phyloP scores from a whole-genome alignment of 305 asterid genomes.

The Solanum hybrid region DNA sequence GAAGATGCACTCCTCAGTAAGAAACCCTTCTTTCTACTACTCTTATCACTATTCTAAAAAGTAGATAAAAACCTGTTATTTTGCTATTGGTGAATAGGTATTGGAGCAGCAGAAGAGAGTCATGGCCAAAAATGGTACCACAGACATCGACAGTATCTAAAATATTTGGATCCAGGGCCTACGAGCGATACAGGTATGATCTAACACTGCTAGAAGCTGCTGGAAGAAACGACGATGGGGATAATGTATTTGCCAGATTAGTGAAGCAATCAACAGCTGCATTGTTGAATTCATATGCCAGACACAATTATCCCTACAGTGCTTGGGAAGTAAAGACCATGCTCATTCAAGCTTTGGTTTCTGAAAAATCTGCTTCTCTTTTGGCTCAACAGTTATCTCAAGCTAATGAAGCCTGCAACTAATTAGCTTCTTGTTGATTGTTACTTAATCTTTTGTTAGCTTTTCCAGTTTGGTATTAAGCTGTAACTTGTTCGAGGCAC shows the following conservation, averaged over 20 bases:
- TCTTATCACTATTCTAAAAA: background rate
- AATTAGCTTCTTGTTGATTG: constrained; percentile 1
- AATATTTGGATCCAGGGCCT: constrained; percentile 65
- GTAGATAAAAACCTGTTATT: background rate
- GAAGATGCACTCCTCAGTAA: constrained; percentile 74
- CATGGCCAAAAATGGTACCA: constrained; percentile 89
- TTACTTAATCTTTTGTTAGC: background rate
- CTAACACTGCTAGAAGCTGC: constrained; percentile 68
- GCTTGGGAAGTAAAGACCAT: constrained; percentile 82
- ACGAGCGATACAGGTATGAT: constrained; percentile 53
- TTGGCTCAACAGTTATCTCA: constrained; percentile 44
- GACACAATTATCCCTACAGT: constrained; percentile 56
- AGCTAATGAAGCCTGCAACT: constrained; percentile 41
- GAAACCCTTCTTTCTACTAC: background rate
- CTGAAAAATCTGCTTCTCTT: constrained; percentile 43
- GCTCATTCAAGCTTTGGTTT: constrained; percentile 60
- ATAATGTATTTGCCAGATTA: constrained; percentile 36
- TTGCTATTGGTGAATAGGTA: constrained; percentile 24
- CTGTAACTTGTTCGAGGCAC: background rate
- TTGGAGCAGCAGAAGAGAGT: constrained; percentile 70
- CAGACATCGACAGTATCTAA: constrained; percentile 56
- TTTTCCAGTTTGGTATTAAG: background rate
- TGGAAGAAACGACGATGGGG: constrained; percentile 31
- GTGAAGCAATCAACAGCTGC: constrained; percentile 79
- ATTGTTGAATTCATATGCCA: constrained; percentile 61